Percentiles rank a stretch among this genome's conserved stretches.
Evolutionary conservation across 2,329 filamentous ascomycete genomes (phyloP).

Genomic region (Hirsutella minnesotensis): DNA sequence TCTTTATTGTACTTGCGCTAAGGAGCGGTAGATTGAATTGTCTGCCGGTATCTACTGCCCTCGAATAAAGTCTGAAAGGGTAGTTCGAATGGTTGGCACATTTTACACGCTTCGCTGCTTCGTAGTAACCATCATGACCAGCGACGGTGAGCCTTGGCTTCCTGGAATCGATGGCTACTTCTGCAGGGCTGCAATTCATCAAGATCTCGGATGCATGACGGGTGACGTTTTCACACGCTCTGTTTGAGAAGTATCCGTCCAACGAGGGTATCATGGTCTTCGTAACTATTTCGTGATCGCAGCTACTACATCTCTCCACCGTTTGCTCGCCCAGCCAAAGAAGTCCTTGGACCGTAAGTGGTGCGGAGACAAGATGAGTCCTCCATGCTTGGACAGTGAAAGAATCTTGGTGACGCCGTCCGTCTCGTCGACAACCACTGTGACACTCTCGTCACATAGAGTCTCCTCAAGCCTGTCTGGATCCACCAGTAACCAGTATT

Average conservation of each 20-base stretch:
- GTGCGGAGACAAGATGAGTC: slow-evolving; percentile 53
- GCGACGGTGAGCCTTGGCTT: too few relatives aligned
- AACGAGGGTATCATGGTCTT: slow-evolving; percentile 13
- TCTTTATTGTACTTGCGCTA: slow-evolving; percentile 16
- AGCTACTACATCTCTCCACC: slow-evolving; percentile 23
- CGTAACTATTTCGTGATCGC: slow-evolving; percentile 14
- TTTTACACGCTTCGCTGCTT: not conserved
- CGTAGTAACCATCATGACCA: too few relatives aligned
- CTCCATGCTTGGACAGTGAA: slow-evolving; percentile 75
- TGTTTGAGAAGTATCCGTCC: not conserved
- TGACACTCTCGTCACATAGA: slow-evolving; percentile 73
- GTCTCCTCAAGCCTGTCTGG: slow-evolving; percentile 84
- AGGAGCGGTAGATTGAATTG: slow-evolving; percentile 51
- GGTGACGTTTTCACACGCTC: too few relatives aligned
- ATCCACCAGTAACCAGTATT: slow-evolving; percentile 71
- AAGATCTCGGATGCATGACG: too few relatives aligned
- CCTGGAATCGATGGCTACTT: too few relatives aligned
- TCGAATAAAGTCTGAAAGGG: slow-evolving; percentile 68
- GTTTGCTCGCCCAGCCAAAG: slow-evolving; percentile 18
- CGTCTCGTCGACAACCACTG: slow-evolving; percentile 60
- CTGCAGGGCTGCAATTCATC: too few relatives aligned
- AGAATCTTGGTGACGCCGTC: slow-evolving; percentile 46
- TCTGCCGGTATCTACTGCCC: slow-evolving; percentile 82
- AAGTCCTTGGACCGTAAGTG: slow-evolving; percentile 54
- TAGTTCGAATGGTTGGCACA: slow-evolving; percentile 78